These are phyloP conservation scores for Thozetella sp. DNA, from an alignment of 495 filamentous ascomycete species.

Conservation along the genomic window DNA sequence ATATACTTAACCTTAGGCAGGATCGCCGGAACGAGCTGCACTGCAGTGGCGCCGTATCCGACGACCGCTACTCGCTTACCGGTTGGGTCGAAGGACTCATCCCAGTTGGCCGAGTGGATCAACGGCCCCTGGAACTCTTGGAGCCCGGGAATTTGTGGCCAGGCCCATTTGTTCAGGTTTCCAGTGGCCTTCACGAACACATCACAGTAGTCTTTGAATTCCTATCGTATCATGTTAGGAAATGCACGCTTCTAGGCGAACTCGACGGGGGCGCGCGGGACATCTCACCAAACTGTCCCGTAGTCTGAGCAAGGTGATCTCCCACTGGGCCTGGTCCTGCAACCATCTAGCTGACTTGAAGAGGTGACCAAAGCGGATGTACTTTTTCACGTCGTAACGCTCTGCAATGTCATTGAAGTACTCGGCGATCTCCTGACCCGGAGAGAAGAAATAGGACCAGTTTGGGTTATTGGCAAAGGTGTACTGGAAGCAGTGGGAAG, in stretches of 20 bases:
- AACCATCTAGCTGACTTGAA: neutral
- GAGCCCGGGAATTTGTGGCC: neutral
- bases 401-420: neutral
- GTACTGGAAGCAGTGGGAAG: neutral
- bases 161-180: neutral
- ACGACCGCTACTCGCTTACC: neutral
- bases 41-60: neutral
- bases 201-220: no score
- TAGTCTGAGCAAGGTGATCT: neutral
- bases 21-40: neutral
- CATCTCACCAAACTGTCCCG: neutral
- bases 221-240: no score
- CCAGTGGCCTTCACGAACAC: neutral
- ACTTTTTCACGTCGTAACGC: neutral
- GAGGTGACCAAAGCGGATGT: neutral
- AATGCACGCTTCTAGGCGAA: no score
- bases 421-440: neutral
- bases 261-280: no score
- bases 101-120: neutral
- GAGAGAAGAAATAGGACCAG: neutral
- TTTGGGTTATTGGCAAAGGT: neutral
- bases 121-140: neutral
- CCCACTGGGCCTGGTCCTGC: neutral
- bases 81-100: neutral
- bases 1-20: neutral